A percentile compares a stretch with the other conserved stretches of the same genome.
Conservation (phyloP, 768 basidiomycete species). For the Tricholoma matsutake region DNA sequence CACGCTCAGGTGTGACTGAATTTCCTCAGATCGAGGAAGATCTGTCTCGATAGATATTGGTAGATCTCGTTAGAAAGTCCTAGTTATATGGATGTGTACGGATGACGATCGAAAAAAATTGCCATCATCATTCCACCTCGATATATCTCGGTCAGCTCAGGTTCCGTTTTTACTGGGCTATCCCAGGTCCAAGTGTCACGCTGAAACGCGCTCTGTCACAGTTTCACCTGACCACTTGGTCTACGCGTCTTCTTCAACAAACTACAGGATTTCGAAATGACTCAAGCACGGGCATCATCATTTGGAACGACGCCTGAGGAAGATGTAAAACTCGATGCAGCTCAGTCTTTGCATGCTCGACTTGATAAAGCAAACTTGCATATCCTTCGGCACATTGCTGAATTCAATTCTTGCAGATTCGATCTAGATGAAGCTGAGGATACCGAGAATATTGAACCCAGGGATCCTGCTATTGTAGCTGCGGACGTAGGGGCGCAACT, state of each 20-base stretch:
- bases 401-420: slow-evolving; percentile 34
- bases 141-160: too few species aligned
- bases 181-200: too few species aligned
- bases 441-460: slow-evolving; percentile 32
- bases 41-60: too few species aligned
- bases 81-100: too few species aligned
- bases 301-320: slow-evolving; percentile 26
- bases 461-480: slow-evolving; percentile 55
- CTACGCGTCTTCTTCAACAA: not conserved
- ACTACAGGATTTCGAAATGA: slow-evolving; percentile 1
- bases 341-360: slow-evolving; percentile 28
- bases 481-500: slow-evolving; percentile 59
- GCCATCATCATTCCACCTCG: too few species aligned
- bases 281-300: slow-evolving; percentile 10
- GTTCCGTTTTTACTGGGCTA: too few species aligned
- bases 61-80: too few species aligned
- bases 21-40: too few species aligned
- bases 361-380: slow-evolving; percentile 37
- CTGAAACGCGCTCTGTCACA: too few species aligned
- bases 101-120: too few species aligned
- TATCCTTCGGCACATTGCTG: slow-evolving; percentile 33
- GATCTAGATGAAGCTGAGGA: slow-evolving; percentile 37
- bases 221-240: not conserved
- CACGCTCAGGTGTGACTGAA: too few species aligned
- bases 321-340: slow-evolving; percentile 31